These are phyloP conservation scores for Carex parvula DNA, from an alignment of 176 grass and related monocot species.

Conservation along the genomic window DNA sequence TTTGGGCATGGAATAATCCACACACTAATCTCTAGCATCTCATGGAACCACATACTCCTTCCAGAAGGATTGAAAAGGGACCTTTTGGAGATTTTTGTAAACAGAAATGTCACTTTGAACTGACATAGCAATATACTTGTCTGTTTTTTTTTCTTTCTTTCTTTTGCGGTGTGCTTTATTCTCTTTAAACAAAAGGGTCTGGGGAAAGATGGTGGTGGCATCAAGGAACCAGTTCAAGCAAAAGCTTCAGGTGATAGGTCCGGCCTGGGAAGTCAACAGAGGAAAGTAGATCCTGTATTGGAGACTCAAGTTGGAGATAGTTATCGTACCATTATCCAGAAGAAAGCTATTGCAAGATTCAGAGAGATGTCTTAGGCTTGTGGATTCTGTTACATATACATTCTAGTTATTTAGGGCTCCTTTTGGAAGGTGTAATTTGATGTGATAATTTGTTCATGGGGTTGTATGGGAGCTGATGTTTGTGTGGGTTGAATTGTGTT, in stretches of 20 bases:
- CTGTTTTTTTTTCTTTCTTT: slow-evolving; percentile 25
- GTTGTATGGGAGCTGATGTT: background rate
- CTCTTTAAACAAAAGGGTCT: slow-evolving; percentile 70
- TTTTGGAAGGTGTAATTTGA: background rate
- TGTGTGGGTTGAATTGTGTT: background rate
- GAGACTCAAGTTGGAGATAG: slow-evolving; percentile 86
- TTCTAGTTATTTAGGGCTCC: background rate
- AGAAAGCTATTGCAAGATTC: slow-evolving; percentile 96
- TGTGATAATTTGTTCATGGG: background rate
- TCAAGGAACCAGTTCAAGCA: slow-evolving; percentile 92
- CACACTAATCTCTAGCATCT: too few relatives aligned
- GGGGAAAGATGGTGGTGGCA: slow-evolving; percentile 88
- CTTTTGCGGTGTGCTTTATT: slow-evolving; percentile 38
- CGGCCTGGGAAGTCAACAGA: slow-evolving; percentile 75
- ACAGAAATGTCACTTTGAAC: slow-evolving; percentile 15
- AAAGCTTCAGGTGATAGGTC: slow-evolving; percentile 70
- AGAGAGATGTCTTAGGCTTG: slow-evolving; percentile 62
- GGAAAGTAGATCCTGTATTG: slow-evolving; percentile 49
- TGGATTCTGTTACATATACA: background rate
- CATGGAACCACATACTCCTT: background rate
- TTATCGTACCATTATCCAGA: slow-evolving; percentile 93
- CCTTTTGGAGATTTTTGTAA: background rate
- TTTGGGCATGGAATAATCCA: background rate
- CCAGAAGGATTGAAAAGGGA: slow-evolving; percentile 11
- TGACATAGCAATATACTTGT: slow-evolving; percentile 19